phyloP scores from a whole-genome alignment of 179 eudicot genomes.

The Silene coronaria region DNA sequence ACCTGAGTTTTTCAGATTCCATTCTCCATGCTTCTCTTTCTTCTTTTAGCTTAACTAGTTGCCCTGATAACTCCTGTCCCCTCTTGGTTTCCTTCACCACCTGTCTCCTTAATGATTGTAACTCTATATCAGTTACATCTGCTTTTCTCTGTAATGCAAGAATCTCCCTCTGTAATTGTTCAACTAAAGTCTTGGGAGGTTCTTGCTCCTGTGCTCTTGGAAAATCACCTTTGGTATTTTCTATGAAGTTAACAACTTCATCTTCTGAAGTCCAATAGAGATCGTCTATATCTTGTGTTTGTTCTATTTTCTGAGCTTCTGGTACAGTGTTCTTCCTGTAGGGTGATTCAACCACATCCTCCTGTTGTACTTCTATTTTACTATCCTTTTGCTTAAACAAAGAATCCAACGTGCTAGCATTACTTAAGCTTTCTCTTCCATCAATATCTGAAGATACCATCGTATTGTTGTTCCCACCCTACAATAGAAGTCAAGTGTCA shows the following conservation, averaged over 20 bases:
- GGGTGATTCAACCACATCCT: slow-evolving; percentile 21
- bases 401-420: slow-evolving; percentile 26
- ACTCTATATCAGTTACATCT: slow-evolving; percentile 67
- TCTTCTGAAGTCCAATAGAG: slow-evolving; percentile 52
- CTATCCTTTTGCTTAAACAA: slow-evolving; percentile 25
- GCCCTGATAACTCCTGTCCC: slow-evolving; percentile 58
- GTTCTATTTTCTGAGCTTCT: slow-evolving; percentile 19
- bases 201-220: slow-evolving; percentile 31
- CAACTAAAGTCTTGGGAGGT: slow-evolving; percentile 36
- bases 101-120: slow-evolving; percentile 75
- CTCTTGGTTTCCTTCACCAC: slow-evolving; percentile 64
- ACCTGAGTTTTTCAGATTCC: slow-evolving; percentile 48
- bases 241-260: slow-evolving; percentile 31
- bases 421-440: slow-evolving; percentile 25
- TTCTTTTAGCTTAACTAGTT: slow-evolving; percentile 44
- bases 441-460: slow-evolving; percentile 31
- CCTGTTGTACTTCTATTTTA: slow-evolving; percentile 13
- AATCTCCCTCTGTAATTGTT: slow-evolving; percentile 43
- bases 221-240: slow-evolving; percentile 28
- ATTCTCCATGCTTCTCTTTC: slow-evolving; percentile 53
- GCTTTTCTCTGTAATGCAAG: slow-evolving; percentile 57
- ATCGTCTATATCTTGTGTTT: slow-evolving; percentile 25
- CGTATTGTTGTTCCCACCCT: slow-evolving; percentile 37
- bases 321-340: slow-evolving; percentile 10
- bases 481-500: slow-evolving; percentile 10